These are phyloP conservation scores for Termitomyces sp. DNA, from an alignment of 768 basidiomycete genomes.

Conservation along the genomic window DNA sequence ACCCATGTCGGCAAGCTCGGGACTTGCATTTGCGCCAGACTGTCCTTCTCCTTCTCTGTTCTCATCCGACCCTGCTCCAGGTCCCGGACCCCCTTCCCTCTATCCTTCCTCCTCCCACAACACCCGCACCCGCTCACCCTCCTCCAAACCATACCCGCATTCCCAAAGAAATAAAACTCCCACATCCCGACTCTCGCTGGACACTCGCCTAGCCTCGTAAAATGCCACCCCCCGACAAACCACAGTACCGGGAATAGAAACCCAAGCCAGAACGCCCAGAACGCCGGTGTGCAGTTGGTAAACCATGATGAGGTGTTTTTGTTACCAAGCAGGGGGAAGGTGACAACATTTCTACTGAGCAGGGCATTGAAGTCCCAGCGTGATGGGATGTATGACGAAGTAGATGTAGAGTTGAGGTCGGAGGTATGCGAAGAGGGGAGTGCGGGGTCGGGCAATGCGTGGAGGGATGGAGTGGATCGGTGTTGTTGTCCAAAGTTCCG, in stretches of 20 bases:
- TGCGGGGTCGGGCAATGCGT: constrained; percentile 3
- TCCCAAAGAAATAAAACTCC: constrained; percentile 38
- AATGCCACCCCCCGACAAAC: constrained; percentile 75
- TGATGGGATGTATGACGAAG: constrained; percentile 31
- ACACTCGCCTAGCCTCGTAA: constrained; percentile 43
- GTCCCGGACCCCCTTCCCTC: background rate
- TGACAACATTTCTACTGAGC: constrained; percentile 30
- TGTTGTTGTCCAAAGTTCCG: no score
- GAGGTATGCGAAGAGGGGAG: constrained; percentile 6
- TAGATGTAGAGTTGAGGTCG: constrained; percentile 45
- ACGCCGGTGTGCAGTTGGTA: constrained; percentile 35
- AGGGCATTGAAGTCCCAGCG: constrained; percentile 44
- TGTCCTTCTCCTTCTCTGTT: background rate
- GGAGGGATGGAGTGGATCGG: background rate
- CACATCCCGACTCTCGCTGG: constrained; percentile 38
- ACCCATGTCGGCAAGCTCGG: constrained; percentile 38
- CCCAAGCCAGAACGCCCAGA: constrained; percentile 72
- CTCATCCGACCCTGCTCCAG: background rate
- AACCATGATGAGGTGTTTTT: constrained; percentile 23
- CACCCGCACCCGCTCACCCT: constrained; percentile 15
- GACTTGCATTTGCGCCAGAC: constrained; percentile 4
- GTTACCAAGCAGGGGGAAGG: constrained; percentile 25
- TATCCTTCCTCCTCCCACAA: constrained; percentile 21
- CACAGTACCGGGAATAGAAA: constrained; percentile 72
- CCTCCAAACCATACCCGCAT: background rate